Base-by-base conservation (phyloP, 371 early-diverging fungal genomes). In the Choanephora cucurbitarum region DNA sequence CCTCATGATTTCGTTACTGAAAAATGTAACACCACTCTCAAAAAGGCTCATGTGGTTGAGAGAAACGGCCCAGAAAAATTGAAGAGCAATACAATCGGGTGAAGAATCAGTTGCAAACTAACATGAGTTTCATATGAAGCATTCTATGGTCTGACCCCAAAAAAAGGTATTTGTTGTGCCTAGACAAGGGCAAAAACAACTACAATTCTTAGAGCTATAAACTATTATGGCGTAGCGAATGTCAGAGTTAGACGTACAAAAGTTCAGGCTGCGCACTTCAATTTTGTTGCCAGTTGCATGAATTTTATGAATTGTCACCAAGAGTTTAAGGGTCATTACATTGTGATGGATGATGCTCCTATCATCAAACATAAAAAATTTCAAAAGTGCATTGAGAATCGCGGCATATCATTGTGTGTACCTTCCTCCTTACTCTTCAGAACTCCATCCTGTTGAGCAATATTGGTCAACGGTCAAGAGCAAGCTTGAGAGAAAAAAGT, bases 331-430 rank as follows among this genome's bases (percentile, higher is more conserved):
- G 57, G 37, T 10, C 28, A 55, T 40, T 37, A 62, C 57, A 31
- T 55, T 39, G 52, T 60, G 0, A 56, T 67, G 60, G 60, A 58
- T 47, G 43, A 60, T 45, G 52, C 45, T 9, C 51, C 52, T 28
- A 54, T 55, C 18, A 39, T 46, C 18, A 17, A 45, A 23, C 40
- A 60, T 32, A 52, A 57, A 17, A 51, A 49, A 19, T 60, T 60
- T 37, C 34, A n/a, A n/a, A n/a, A n/a, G n/a, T 15, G 37, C 40
- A 57, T 66, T 43, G 51, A 57, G 41, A 46, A 32, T 54, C 40
- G 54, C 34, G 66, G 60, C n/a, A 18, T 66, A 66, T 54, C 44
- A 39, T 1, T 66, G 56, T 22, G 21, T 62, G 34, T 62, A 55
- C 40, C 51, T 66, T 28, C 58, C 62, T n/a, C 48, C 49, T n/a